These are phyloP conservation scores for Capsaspora owczarzaki DNA, from an alignment of 78 protist genomes.

Conservation along the genomic window DNA sequence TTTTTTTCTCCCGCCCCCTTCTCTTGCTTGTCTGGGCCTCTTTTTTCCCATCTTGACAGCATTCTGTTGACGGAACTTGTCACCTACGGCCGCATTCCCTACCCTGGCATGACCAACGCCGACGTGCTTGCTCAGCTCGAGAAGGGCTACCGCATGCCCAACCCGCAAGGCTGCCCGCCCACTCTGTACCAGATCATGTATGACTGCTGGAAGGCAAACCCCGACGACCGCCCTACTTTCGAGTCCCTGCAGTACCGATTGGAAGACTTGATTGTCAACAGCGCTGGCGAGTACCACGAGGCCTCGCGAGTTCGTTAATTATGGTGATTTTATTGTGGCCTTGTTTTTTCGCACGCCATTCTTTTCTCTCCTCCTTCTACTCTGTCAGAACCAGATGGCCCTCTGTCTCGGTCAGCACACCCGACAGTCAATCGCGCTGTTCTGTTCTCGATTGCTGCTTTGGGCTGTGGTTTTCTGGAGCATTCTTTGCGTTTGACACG, in stretches of 20 bases:
- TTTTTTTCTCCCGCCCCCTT: neutral
- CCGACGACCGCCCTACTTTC: conserved; percentile 35
- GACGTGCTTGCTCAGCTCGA: conserved; percentile 1
- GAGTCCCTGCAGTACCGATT: conserved; percentile 13
- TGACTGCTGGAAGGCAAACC: conserved; percentile 6
- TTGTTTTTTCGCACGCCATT: too few species aligned
- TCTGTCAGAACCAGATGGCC: too few species aligned
- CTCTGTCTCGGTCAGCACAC: too few species aligned
- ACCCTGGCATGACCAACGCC: conserved; percentile 40
- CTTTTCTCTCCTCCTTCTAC: too few species aligned
- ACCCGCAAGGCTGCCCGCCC: conserved; percentile 15
- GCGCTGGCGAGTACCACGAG: neutral
- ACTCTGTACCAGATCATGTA: conserved; percentile 14
- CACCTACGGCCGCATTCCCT: conserved; percentile 34
- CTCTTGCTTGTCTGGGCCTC: neutral
- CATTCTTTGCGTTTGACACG: too few species aligned
- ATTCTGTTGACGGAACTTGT: conserved; percentile 31
- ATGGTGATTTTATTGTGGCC: too few species aligned
- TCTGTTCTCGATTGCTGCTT: too few species aligned
- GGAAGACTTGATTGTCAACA: conserved; percentile 12
- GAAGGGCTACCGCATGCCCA: conserved; percentile 28
- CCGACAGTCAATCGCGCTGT: too few species aligned
- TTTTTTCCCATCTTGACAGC: neutral
- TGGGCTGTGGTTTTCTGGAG: too few species aligned
- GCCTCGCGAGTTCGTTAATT: too few species aligned